Conservation (phyloP, 2,329 filamentous ascomycete genomes). For the Macroventuria anomochaeta region DNA sequence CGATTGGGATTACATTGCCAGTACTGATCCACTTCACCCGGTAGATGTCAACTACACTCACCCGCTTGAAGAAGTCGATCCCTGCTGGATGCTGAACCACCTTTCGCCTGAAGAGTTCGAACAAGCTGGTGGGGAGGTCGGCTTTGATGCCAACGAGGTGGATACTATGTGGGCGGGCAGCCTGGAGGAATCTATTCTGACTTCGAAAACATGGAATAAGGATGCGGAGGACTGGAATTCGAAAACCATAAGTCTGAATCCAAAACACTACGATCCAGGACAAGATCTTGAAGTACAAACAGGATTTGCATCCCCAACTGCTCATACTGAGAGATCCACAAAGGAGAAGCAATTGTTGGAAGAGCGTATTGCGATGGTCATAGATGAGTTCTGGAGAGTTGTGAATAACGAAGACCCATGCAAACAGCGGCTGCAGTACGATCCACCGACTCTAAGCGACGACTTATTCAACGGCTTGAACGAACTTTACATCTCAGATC, state of each 20-base stretch:
- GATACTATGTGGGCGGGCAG: conserved; percentile 14
- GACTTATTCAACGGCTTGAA: not conserved
- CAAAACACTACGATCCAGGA: not conserved
- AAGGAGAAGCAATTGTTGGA: not conserved
- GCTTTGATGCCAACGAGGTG: conserved; percentile 5
- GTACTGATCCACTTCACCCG: conserved; percentile 35
- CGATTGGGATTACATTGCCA: conserved; percentile 27
- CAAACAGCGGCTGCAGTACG: too few species aligned
- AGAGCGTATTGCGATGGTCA: not conserved
- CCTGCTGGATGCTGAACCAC: conserved; percentile 18
- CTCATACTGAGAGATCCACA: too few species aligned
- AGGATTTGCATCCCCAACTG: not conserved
- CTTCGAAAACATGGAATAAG: not conserved
- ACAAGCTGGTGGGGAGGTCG: not conserved
- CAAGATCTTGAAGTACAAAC: not conserved
- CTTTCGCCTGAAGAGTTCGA: conserved; percentile 13
- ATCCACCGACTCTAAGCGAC: too few species aligned
- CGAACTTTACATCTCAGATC: not conserved
- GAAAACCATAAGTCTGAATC: not conserved
- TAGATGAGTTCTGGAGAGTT: not conserved
- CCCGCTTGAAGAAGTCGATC: conserved; percentile 19
- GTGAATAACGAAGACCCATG: not conserved
- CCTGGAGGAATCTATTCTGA: not conserved
- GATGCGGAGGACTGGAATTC: not conserved
- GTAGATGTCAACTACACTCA: conserved; percentile 23